Evolutionary conservation across 2,329 filamentous ascomycete species (phyloP).

Genomic region (Calonectria naviculata): DNA sequence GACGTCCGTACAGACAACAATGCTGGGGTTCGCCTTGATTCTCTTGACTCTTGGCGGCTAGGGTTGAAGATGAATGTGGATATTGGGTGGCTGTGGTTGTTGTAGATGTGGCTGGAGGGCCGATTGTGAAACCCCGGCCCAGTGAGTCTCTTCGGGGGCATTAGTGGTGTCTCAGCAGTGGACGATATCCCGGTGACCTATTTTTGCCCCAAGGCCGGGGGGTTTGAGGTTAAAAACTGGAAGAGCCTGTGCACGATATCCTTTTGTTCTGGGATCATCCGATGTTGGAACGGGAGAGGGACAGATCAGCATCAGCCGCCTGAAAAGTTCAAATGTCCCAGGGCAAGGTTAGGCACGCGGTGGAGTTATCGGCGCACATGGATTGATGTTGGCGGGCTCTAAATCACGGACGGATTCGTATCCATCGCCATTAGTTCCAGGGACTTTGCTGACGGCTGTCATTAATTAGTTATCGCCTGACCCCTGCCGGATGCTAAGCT

Average conservation of each 20-base stretch:
- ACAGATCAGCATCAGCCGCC: background rate
- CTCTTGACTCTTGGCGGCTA: background rate
- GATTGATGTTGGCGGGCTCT: conserved; percentile 20
- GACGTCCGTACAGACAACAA: background rate
- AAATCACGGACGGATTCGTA: background rate
- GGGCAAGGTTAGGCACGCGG: background rate
- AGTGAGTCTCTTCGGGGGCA: conserved; percentile 6
- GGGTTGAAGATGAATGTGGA: background rate
- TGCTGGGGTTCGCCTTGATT: background rate
- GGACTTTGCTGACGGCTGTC: background rate
- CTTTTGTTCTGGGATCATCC: background rate
- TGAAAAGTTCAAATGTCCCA: background rate
- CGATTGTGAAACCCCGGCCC: background rate
- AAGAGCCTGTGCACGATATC: background rate
- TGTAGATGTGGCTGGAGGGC: background rate
- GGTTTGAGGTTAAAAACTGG: background rate
- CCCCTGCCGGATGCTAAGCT: conserved; percentile 15
- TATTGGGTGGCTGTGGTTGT: conserved; percentile 2
- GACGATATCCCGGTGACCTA: background rate
- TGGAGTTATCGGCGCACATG: conserved; percentile 8
- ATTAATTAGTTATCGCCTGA: background rate
- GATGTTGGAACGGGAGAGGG: background rate
- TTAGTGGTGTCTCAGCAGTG: conserved; percentile 12
- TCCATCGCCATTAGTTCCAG: background rate
- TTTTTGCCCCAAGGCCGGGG: background rate